Percentiles rank a stretch among this genome's conserved stretches.
Evolutionary conservation across 352 stramenopile species (phyloP).

Genomic region (Globisporangium iwayamae): DNA sequence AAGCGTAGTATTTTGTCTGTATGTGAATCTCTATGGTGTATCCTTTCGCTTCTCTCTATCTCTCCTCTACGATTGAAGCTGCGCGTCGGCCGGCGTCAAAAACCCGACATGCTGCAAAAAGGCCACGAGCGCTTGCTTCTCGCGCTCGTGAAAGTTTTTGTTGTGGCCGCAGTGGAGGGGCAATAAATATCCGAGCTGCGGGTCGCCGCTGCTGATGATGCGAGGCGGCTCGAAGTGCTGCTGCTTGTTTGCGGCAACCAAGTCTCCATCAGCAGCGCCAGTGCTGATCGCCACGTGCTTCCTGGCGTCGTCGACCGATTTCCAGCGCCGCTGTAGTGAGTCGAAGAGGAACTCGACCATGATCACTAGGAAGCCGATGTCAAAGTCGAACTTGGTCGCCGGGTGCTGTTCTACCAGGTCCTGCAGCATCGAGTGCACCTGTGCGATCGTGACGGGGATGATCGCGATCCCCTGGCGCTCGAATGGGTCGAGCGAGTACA

Average conservation of each 20-base stretch:
- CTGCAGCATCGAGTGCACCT: conserved; percentile 51
- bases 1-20: not conserved
- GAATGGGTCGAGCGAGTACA: conserved; percentile 52
- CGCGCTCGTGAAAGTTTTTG: conserved; percentile 72
- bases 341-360: conserved; percentile 82
- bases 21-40: not conserved
- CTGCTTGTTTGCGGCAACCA: not conserved
- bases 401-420: conserved; percentile 57
- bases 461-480: conserved; percentile 70
- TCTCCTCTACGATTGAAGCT: not conserved
- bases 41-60: not conserved
- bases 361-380: conserved; percentile 65
- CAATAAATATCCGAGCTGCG: conserved; percentile 52
- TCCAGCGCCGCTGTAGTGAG: conserved; percentile 54
- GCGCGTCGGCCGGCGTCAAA: conserved; percentile 3
- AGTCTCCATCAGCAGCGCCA: conserved; percentile 10
- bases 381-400: conserved; percentile 63
- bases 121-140: conserved; percentile 61
- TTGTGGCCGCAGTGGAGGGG: conserved; percentile 84
- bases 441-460: conserved; percentile 49
- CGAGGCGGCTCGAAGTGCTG: conserved; percentile 18
- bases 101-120: conserved; percentile 57
- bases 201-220: conserved; percentile 31
- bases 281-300: not conserved
- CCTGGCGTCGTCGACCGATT: conserved; percentile 28